Evolutionary conservation across 257 asterid genomes (phyloP), one percentile per base, ranked within the genome.

Genomic region (Solanum virginianum): DNA sequence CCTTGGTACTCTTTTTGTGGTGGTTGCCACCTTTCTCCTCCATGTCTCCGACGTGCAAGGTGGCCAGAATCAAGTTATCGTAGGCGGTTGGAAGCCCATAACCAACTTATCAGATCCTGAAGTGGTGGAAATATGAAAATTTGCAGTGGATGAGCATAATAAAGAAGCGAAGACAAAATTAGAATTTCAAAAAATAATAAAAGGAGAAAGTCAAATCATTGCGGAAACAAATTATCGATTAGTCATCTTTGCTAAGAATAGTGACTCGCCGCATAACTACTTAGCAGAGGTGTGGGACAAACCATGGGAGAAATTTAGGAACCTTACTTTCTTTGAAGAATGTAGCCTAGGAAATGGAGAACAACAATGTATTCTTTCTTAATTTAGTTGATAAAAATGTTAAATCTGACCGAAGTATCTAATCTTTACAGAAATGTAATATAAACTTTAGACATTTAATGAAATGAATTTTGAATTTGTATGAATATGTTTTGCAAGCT

Each of bases 101-200:
- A 18, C 47, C 7, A 66, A 89, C 56, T 87, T 81, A 12, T 86
- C 87, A 22, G 84, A 71, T 2, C 86, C 88, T 29, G 56, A 17
- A 56, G 89, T 91, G 75, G 86, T 85, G 66, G 32, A 62, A 55
- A 70, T 84, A 24, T 92, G 88, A 7, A 77, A 85, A 8, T 91
- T 84, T 66, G 92, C 93, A 49, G 89, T 92, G 80, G 32, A 60
- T 66, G 88, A 84, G 54, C 85, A 88, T 86, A 89, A 92, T 87
- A 85, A 86, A 8, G n/a, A 80, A 85, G 84, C 59, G 0, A 32
- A 83, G 0, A 7, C 84, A 4, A 53, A 83, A 6, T 56, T 91
- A 86, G 13, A 18, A 3, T 89, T 88, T 45, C 82, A 71, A 24
- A 9, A 55, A 3, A 90, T 90, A 29, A 69, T 87, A 4, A 45